Base-by-base conservation (phyloP, 306 rosid species). In the Trifolium repens region DNA sequence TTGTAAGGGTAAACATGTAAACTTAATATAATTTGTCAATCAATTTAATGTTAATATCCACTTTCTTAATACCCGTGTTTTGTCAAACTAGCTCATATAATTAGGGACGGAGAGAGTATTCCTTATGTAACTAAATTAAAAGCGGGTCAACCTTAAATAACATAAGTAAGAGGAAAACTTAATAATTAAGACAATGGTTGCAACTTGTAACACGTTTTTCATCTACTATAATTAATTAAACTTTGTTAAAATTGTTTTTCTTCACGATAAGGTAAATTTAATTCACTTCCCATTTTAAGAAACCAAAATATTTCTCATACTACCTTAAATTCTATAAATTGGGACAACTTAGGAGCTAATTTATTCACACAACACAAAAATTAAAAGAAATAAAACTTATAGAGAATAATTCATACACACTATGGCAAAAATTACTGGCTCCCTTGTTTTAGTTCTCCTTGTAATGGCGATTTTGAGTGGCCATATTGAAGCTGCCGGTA, bases 301-400 rank as follows among this genome's bases (percentile, higher is more conserved):
- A 75, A 64, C 16, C 14, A 22, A 22, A 66, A 58, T 9, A 49
- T 13, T 73, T 73, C 24, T 16, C 49, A 6, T 34, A 11, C 58
- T 27, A 26, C 17, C 47, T 34, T 5, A 43, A 34, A 50, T 5
- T 46, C 78, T 62, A 74, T 74, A 74, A 74, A 74, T 73, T 73
- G 47, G 34, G 30, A 34, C 3, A 3, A 57, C 42, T 58, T 37
- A 57, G 57, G 43, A 22, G 43, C 3, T 22, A 72, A 61, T 0
- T 11, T 10, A 10, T 46, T 62, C 78, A 74, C 46, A 30, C 37
- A 46, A 46, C 24, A 22, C 19, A 16, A 73, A n/a, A 61, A 61
- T 17, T 17, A 17, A 17, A 17, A 17, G 19, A 17, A 17, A 17
- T 17, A 17, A 17, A 17, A 17, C 19, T 17, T 17, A 17, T 17